These are phyloP conservation scores for Pyrenochaeta sp. DNA, from an alignment of 2,329 filamentous ascomycete genomes.

Conservation along the genomic window DNA sequence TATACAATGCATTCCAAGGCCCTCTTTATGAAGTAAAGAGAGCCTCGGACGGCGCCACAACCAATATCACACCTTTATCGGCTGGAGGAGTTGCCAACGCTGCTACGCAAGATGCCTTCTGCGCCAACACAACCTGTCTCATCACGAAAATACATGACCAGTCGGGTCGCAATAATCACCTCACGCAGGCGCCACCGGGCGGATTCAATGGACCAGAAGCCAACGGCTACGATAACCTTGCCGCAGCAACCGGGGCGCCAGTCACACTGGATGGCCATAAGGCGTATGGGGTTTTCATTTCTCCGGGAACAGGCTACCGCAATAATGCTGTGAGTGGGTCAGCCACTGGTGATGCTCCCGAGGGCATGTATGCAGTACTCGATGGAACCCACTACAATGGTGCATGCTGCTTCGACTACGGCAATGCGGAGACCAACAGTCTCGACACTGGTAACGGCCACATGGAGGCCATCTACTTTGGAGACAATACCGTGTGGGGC, in stretches of 20 bases:
- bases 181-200: slow-evolving; percentile 67
- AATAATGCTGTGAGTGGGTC: slow-evolving; percentile 62
- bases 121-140: slow-evolving; percentile 66
- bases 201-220: slow-evolving; percentile 63
- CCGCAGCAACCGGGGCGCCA: slow-evolving; percentile 66
- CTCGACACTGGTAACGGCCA: slow-evolving; percentile 65
- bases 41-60: slow-evolving; percentile 59
- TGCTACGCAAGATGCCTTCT: slow-evolving; percentile 67
- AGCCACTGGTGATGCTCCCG: slow-evolving; percentile 62
- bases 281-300: slow-evolving; percentile 69
- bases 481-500: slow-evolving; percentile 63
- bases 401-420: slow-evolving; percentile 60
- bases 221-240: slow-evolving; percentile 67
- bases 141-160: slow-evolving; percentile 73
- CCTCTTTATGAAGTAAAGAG: slow-evolving; percentile 68
- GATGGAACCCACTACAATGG: slow-evolving; percentile 68
- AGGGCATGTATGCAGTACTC: slow-evolving; percentile 68
- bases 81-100: slow-evolving; percentile 70
- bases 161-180: slow-evolving; percentile 67
- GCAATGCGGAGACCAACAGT: slow-evolving; percentile 52
- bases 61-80: slow-evolving; percentile 59
- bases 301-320: slow-evolving; percentile 69
- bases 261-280: slow-evolving; percentile 67
- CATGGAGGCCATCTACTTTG: slow-evolving; percentile 75
- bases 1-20: slow-evolving; percentile 63